phyloP scores from a whole-genome alignment of 805 yeast genomes.

The Ascoidea asiatica region DNA sequence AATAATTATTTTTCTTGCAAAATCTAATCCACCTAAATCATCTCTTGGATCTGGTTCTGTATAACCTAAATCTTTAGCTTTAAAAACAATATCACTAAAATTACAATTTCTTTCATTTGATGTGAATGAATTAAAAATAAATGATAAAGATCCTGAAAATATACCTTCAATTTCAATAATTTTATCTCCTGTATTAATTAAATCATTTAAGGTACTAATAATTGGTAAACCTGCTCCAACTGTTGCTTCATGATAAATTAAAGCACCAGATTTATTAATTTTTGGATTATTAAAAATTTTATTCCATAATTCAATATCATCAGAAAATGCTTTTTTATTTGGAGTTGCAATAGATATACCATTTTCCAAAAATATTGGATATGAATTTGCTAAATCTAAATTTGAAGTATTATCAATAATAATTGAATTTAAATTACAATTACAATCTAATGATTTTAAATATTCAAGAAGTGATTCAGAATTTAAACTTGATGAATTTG shows the following conservation, averaged over 20 bases:
- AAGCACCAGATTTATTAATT: constrained; percentile 42
- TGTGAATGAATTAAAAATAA: constrained; percentile 88
- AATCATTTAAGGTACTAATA: constrained; percentile 76
- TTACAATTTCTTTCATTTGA: constrained; percentile 51
- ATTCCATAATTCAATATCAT: constrained; percentile 64
- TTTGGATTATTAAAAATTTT: constrained; percentile 46
- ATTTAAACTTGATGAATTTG: constrained; percentile 31
- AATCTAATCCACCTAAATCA: constrained; percentile 94
- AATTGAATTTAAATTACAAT: constrained; percentile 45
- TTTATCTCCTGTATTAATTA: constrained; percentile 87
- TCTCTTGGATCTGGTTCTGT: constrained; percentile 99
- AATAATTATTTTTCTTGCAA: constrained; percentile 96
- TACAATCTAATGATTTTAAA: constrained; percentile 44
- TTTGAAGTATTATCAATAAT: constrained; percentile 92
- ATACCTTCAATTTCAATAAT: constrained; percentile 89
- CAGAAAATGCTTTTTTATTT: constrained; percentile 92
- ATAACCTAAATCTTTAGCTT: constrained; percentile 86
- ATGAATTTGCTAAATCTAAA: constrained; percentile 59
- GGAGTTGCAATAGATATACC: constrained; percentile 97
- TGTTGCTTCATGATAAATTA: constrained; percentile 95
- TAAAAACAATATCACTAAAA: constrained; percentile 80
- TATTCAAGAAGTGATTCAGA: constrained; percentile 46
- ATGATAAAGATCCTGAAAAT: constrained; percentile 90
- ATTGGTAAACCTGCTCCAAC: constrained; percentile 98
- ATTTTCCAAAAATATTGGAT: constrained; percentile 56